Evolutionary conservation across 495 filamentous ascomycete genomes (phyloP).

Genomic region (Tuber aestivum): DNA sequence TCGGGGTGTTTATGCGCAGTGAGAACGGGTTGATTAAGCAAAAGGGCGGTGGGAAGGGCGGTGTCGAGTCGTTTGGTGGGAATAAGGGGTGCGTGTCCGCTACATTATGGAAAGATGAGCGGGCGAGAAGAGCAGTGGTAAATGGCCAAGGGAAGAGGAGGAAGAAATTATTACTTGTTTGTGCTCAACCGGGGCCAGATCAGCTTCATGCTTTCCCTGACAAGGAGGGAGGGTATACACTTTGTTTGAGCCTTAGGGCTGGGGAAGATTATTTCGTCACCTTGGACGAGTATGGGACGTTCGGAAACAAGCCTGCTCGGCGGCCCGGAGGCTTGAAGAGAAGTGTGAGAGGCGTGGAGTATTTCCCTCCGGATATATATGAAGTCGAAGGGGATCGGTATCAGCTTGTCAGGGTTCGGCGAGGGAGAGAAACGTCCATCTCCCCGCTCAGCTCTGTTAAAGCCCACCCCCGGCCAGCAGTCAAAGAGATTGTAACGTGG

Average conservation of each 20-base stretch:
- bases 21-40: conserved; percentile 39
- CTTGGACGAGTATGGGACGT: conserved; percentile 34
- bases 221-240: conserved; percentile 14
- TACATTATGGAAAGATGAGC: conserved; percentile 26
- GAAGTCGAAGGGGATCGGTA: conserved; percentile 34
- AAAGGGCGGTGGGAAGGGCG: conserved; percentile 32
- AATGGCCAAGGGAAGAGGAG: not conserved
- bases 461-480: conserved; percentile 9
- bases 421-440: not conserved
- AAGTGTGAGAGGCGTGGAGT: conserved; percentile 16
- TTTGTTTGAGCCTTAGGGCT: conserved; percentile 24
- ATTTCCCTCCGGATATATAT: conserved; percentile 38
- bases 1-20: conserved; percentile 42
- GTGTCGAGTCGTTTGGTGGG: conserved; percentile 39
- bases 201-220: conserved; percentile 25
- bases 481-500: conserved; percentile 32
- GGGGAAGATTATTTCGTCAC: conserved; percentile 25
- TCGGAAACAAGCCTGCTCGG: conserved; percentile 24
- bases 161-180: conserved; percentile 33
- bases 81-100: conserved; percentile 23
- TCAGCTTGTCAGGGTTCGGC: conserved; percentile 33
- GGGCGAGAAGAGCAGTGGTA: not conserved
- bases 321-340: conserved; percentile 23
- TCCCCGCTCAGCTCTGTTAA: not conserved
- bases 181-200: conserved; percentile 38